Base-by-base conservation (phyloP, 352 stramenopile genomes). In the Hyaloperonospora brassicae region DNA sequence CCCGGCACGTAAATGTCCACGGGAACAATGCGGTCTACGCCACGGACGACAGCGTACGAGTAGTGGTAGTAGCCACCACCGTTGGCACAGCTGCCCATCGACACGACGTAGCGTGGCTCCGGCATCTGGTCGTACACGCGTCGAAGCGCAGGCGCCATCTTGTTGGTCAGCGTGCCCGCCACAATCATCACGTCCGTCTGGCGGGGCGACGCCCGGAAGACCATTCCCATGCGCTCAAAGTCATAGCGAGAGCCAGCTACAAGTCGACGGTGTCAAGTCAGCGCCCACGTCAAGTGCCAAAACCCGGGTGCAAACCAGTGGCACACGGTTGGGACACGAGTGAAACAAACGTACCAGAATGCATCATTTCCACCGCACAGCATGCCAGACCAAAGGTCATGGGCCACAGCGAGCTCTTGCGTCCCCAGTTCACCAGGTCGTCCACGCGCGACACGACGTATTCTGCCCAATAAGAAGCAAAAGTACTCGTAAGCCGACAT, bases 1-100 rank as follows among this genome's bases (percentile, higher is more conserved):
- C 97, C 97, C 0, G 97, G 97, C n/a, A 99, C 96, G 69, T 99
- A 99, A 65, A 99, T 98, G 73, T 99, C 97, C 13, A 99, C 96
- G 14, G 97, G 97, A 38, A 99, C 76, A 42, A 99, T 89, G 54
- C 96, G 87, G 75, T 98, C 95, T 56, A 96, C 98, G 25, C 97
- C 97, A 56, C 96, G 86, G 31, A 99, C 96, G 21, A 98, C 95
- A 1, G 87, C 71, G 73, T 99, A 99, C 47, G 95, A 98, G 80
- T 99, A 99, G 64, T 90, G 79, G 69, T 90, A 93, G 70, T 93
- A 93, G 21, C 79, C 82, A 24, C 82, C 97, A 24, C 96, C 95
- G 74, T 99, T 99, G 22, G 97, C 96, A 68, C 97, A 99, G 48
- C 80, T 97, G 53, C 96, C 96, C 96, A 99, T 99, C 44, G 89